These are phyloP conservation scores for Dillenia turbinata DNA, from an alignment of 164 flowering plant species.

Conservation along the genomic window DNA sequence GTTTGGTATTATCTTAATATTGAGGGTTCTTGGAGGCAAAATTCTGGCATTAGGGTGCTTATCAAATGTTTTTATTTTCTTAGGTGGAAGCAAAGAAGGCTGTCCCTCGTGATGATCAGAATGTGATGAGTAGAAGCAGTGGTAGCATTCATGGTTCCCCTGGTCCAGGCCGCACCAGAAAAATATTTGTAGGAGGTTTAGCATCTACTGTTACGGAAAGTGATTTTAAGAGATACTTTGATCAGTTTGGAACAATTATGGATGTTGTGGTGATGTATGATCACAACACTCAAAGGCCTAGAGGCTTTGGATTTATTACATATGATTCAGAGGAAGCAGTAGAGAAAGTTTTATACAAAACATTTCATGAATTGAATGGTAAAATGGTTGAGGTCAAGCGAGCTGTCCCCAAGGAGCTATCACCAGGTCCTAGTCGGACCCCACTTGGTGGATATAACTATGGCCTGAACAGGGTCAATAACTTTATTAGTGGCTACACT, in stretches of 20 bases:
- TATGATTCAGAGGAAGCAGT: constrained; percentile 78
- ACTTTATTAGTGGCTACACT: constrained; percentile 42
- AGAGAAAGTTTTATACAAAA: constrained; percentile 54
- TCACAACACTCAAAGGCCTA: constrained; percentile 76
- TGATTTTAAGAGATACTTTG: constrained; percentile 73
- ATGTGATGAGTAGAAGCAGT: constrained; percentile 38
- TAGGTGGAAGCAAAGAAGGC: constrained; percentile 93
- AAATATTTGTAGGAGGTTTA: constrained; percentile 86
- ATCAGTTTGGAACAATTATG: constrained; percentile 66
- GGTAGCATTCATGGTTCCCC: constrained; percentile 55
- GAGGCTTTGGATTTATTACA: constrained; percentile 84
- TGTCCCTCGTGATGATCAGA: constrained; percentile 75
- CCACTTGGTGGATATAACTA: constrained; percentile 58
- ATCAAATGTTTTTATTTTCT: constrained; percentile 27
- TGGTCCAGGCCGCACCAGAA: constrained; percentile 55
- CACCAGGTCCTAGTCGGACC: constrained; percentile 60
- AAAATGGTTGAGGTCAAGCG: constrained; percentile 86
- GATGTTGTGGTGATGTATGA: constrained; percentile 90
- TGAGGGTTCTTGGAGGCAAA: neutral
- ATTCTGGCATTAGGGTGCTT: neutral
- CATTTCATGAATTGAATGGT: constrained; percentile 77
- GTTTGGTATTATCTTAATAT: neutral
- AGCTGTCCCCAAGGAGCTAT: constrained; percentile 72
- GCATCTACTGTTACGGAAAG: constrained; percentile 71
- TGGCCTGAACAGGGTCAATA: constrained; percentile 43